Evolutionary conservation across 176 grass and related monocot species (phyloP).

Genomic region (Aegilops tauschii): DNA sequence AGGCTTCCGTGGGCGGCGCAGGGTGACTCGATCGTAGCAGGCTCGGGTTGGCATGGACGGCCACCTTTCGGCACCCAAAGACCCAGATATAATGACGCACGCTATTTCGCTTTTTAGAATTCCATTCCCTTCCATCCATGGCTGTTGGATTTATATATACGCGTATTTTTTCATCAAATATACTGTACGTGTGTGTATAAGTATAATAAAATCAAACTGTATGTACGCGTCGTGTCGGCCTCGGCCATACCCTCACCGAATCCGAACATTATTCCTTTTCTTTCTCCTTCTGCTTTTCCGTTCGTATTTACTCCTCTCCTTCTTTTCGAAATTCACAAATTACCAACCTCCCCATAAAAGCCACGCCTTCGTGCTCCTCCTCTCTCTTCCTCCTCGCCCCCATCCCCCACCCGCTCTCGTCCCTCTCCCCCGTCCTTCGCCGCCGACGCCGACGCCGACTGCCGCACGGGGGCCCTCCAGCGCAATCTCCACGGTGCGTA

Average conservation of each 20-base stretch:
- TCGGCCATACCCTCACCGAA: neutral
- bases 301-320: neutral
- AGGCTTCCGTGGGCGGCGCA: constrained; percentile 20
- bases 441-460: constrained; percentile 15
- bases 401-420: neutral
- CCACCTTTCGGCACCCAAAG: constrained; percentile 43
- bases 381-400: neutral
- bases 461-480: neutral
- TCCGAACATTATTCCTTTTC: neutral
- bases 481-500: constrained; percentile 26
- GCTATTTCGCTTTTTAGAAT: too few relatives aligned
- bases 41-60: neutral
- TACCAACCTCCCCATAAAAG: constrained; percentile 32
- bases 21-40: neutral
- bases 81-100: neutral
- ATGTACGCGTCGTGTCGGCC: too few relatives aligned
- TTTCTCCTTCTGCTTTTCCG: neutral
- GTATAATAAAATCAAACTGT: too few relatives aligned
- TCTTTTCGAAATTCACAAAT: constrained; percentile 33
- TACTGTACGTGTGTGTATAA: too few relatives aligned
- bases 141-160: too few relatives aligned
- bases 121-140: too few relatives aligned
- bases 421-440: neutral
- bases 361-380: constrained; percentile 23
- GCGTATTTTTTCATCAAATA: too few relatives aligned